These are phyloP conservation scores for Pezicula carpinea DNA, from an alignment of 2,329 filamentous ascomycete species.

Conservation along the genomic window DNA sequence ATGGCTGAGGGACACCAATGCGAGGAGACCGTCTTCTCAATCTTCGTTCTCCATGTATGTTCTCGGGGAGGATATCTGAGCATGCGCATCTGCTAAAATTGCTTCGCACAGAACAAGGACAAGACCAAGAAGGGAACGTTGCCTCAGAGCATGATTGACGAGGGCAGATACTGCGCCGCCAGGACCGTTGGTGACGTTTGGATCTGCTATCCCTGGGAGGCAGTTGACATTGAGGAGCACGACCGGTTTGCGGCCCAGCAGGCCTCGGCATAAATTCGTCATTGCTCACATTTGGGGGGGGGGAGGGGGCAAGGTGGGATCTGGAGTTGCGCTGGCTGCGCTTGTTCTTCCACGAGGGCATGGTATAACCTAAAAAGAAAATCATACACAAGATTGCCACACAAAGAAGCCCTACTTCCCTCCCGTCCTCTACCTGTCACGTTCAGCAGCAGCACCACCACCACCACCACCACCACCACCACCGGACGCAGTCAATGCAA, in stretches of 20 bases:
- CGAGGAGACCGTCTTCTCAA: slow-evolving; percentile 82
- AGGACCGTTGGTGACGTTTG: slow-evolving; percentile 88
- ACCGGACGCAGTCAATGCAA: too few species aligned
- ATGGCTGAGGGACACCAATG: slow-evolving; percentile 48
- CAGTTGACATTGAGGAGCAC: slow-evolving; percentile 88
- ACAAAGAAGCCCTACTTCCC: too few species aligned
- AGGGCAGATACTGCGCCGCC: slow-evolving; percentile 76
- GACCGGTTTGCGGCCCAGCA: slow-evolving; percentile 57
- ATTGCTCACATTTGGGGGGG: too few species aligned
- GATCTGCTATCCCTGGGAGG: slow-evolving; percentile 99
- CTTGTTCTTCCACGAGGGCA: too few species aligned
- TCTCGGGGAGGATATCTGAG: neutral
- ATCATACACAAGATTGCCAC: too few species aligned
- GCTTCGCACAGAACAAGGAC: slow-evolving; percentile 74
- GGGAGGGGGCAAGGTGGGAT: too few species aligned
- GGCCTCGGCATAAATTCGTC: slow-evolving; percentile 9
- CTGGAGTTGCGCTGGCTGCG: too few species aligned
- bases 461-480: too few species aligned
- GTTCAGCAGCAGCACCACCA: too few species aligned
- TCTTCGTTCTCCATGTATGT: slow-evolving; percentile 87
- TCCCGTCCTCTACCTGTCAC: too few species aligned
- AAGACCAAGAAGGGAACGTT: slow-evolving; percentile 90
- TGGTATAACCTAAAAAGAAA: too few species aligned
- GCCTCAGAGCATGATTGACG: slow-evolving; percentile 69
- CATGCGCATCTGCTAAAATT: slow-evolving; percentile 5